A percentile compares a stretch with the other conserved stretches of the same genome.
Evolutionary conservation across 2,329 filamentous ascomycete genomes (phyloP).

Genomic region (Ascochyta pisi): DNA sequence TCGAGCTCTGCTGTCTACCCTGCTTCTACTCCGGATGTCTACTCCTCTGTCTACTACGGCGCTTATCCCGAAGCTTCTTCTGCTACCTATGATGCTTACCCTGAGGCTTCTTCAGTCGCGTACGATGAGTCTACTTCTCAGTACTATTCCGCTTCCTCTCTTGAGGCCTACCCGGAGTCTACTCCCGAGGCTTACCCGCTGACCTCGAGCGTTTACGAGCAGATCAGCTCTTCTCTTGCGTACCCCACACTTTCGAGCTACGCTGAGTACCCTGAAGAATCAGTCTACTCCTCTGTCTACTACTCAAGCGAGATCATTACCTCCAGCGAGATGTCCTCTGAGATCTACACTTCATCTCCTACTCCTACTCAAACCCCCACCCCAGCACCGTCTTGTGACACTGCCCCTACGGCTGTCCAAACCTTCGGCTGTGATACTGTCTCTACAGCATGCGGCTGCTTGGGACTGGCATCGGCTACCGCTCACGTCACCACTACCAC

Average conservation of each 20-base stretch:
- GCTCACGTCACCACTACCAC: conserved; percentile 7
- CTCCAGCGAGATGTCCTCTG: conserved; percentile 7
- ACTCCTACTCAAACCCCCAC: conserved; percentile 4
- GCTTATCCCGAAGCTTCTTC: conserved; percentile 10
- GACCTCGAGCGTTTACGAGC: conserved; percentile 16
- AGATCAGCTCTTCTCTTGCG: conserved; percentile 11
- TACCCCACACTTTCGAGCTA: conserved; percentile 8
- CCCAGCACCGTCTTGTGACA: conserved; percentile 14
- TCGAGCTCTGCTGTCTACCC: conserved; percentile 9
- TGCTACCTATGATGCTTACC: conserved; percentile 3
- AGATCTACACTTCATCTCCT: conserved; percentile 6
- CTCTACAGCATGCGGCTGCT: conserved; percentile 17
- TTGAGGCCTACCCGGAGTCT: background rate
- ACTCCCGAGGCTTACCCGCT: conserved; percentile 7
- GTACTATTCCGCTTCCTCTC: background rate
- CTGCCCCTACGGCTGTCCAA: conserved; percentile 17
- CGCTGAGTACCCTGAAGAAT: background rate
- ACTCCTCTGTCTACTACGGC: conserved; percentile 4
- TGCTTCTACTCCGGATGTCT: background rate
- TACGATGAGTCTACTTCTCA: background rate
- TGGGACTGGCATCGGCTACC: conserved; percentile 18
- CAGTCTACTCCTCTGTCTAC: background rate
- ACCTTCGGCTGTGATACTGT: conserved; percentile 12
- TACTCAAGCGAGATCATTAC: conserved; percentile 5
- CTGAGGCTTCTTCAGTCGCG: conserved; percentile 4